Evolutionary conservation across 2,329 filamentous ascomycete species (phyloP), one percentile per base, ranked within the genome.

Genomic region (Beauveria bassiana): DNA sequence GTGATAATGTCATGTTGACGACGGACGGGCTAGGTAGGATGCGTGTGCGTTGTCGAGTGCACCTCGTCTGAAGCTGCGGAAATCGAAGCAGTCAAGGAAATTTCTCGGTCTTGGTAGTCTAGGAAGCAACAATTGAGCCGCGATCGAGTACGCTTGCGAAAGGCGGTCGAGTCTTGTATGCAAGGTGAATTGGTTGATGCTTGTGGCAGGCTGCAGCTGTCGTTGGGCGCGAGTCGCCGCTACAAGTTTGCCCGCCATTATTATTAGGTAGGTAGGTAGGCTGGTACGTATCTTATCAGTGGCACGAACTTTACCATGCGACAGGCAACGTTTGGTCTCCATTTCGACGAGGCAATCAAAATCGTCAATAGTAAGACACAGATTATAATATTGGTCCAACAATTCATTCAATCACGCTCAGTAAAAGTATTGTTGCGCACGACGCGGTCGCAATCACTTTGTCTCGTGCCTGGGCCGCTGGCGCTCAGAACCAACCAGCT

Each of bases 1-100:
- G 79, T 16, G 79, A 81, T 65, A 75, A 70, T 62, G 78, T 74
- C 79, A 81, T 81, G 63, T 47, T 67, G 69, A 65, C 40, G 54
- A 28, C 16, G 16, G 20, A 4, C 56, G 22, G 22, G 22, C 22
- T 22, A 22, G 22, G 22, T 18, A 42, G 20, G 47, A 22, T n/a
- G 8, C 9, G 49, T 55, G 61, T 53, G 64, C 62, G 10, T 24
- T 57, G 26, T 47, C 34, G 12, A 16, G 45, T 46, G 7, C 20
- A 18, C 14, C 24, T 18, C 18, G 22, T 5, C 4, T 9, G 22
- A 20, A 26, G 31, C 12, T 20, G 31, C 31, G 3, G 6, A 38
- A 3, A 28, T 12, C 3, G 7, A 34, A 20, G 12, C 2, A 6
- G 24, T 24, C 10, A 3, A 22, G 9, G 10, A 8, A 24, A 10